Percentiles rank a stretch among this genome's conserved stretches.
Evolutionary conservation across 2,329 filamentous ascomycete genomes (phyloP).

Genomic region (Nigrospora osmanthi): DNA sequence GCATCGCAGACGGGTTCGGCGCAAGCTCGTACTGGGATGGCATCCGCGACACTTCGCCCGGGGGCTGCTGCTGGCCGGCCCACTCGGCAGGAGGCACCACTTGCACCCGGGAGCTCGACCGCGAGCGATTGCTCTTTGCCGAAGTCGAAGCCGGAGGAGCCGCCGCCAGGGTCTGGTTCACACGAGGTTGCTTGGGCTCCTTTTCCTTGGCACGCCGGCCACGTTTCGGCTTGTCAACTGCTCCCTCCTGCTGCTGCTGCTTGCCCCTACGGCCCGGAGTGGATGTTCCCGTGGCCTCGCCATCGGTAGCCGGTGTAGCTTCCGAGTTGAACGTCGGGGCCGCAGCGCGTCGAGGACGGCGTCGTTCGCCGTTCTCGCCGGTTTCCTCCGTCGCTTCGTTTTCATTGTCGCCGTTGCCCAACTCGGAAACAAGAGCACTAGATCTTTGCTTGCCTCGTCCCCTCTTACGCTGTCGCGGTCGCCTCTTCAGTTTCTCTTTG

Average conservation of each 20-base stretch:
- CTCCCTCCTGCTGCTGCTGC: constrained; percentile 31
- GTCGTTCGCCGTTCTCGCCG: constrained; percentile 51
- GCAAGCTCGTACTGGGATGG: constrained; percentile 36
- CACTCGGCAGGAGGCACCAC: constrained; percentile 27
- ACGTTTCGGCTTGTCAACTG: constrained; percentile 35
- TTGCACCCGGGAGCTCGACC: constrained; percentile 45
- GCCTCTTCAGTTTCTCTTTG: constrained; percentile 66
- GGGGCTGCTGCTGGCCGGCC: constrained; percentile 17
- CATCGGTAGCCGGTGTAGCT: constrained; percentile 47
- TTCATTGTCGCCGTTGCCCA: constrained; percentile 52
- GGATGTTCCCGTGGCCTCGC: constrained; percentile 48
- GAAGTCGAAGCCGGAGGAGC: constrained; percentile 27
- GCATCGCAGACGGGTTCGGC: constrained; percentile 31
- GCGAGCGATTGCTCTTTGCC: constrained; percentile 40
- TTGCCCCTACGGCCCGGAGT: constrained; percentile 48
- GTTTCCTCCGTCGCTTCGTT: constrained; percentile 47
- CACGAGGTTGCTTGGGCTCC: constrained; percentile 29
- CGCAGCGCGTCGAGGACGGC: constrained; percentile 54
- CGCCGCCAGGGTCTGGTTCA: constrained; percentile 36
- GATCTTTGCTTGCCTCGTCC: constrained; percentile 50
- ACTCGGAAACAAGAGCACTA: constrained; percentile 59
- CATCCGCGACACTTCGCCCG: constrained; percentile 29
- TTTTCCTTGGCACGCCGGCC: constrained; percentile 31
- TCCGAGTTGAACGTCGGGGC: constrained; percentile 68
- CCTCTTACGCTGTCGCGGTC: constrained; percentile 51